Conservation (phyloP, 1,284 basidiomycete species). For the Clitocybe nebularis region DNA sequence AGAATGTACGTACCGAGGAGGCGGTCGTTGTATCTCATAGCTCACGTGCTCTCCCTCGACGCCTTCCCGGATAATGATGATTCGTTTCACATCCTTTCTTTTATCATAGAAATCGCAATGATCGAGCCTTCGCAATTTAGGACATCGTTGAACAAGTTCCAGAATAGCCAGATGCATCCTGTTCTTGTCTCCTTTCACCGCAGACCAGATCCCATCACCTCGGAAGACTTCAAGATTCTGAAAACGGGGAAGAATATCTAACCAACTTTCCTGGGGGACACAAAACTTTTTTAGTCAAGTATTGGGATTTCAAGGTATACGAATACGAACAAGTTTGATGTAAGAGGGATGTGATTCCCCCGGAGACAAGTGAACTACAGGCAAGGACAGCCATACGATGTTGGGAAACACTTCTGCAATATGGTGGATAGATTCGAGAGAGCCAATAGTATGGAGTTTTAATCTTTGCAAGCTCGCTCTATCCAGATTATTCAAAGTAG, state of each 20-base stretch:
- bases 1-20: slow-evolving; percentile 24
- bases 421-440: slow-evolving; percentile 24
- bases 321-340: slow-evolving; percentile 21
- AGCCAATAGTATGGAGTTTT: slow-evolving; percentile 26
- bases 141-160: slow-evolving; percentile 33
- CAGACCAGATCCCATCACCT: slow-evolving; percentile 36
- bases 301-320: too few species aligned
- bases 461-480: slow-evolving; percentile 25
- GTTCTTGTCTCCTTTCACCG: slow-evolving; percentile 27
- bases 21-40: slow-evolving; percentile 31
- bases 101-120: slow-evolving; percentile 31
- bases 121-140: slow-evolving; percentile 38
- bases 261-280: slow-evolving; percentile 29
- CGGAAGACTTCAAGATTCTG: slow-evolving; percentile 37
- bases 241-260: slow-evolving; percentile 35
- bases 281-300: too few species aligned
- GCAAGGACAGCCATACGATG: slow-evolving; percentile 35
- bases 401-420: slow-evolving; percentile 32
- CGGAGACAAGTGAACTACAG: slow-evolving; percentile 22
- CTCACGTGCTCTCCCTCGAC: slow-evolving; percentile 25
- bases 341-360: slow-evolving; percentile 14
- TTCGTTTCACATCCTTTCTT: slow-evolving; percentile 28
- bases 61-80: slow-evolving; percentile 33
- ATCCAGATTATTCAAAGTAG: slow-evolving; percentile 25
- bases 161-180: slow-evolving; percentile 37